Percentiles rank a stretch among this genome's conserved stretches.
Conservation (phyloP, 108 stramenopile genomes). For the Pseudonitzschia multistriata region DNA sequence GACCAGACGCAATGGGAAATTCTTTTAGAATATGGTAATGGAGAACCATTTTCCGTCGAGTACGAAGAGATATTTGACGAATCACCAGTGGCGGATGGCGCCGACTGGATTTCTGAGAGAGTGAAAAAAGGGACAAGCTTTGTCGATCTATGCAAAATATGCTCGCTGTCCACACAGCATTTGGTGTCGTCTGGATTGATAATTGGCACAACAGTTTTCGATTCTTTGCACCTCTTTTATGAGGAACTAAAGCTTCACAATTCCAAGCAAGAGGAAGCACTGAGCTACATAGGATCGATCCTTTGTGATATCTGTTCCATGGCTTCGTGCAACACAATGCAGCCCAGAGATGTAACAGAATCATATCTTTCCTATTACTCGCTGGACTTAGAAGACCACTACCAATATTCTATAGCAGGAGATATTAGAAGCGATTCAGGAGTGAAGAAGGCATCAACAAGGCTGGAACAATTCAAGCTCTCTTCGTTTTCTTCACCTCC, state of each 20-base stretch:
- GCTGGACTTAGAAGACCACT: slow-evolving; percentile 33
- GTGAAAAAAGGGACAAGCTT: neutral
- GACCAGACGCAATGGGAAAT: slow-evolving; percentile 23
- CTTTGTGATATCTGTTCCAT: slow-evolving; percentile 19
- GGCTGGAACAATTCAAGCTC: slow-evolving; percentile 1
- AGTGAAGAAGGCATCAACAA: neutral
- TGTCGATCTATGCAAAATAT: slow-evolving; percentile 15
- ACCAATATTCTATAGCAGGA: neutral
- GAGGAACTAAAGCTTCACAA: slow-evolving; percentile 66
- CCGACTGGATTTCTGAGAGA: neutral
- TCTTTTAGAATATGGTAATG: slow-evolving; percentile 28
- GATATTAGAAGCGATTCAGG: neutral
- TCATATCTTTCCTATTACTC: slow-evolving; percentile 43
- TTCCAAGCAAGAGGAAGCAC: slow-evolving; percentile 17
- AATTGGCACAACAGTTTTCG: slow-evolving; percentile 43
- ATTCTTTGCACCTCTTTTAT: slow-evolving; percentile 67
- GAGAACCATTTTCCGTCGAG: slow-evolving; percentile 14
- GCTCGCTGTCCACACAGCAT: slow-evolving; percentile 17
- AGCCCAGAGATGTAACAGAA: neutral
- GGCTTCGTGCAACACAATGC: neutral
- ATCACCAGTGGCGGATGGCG: neutral
- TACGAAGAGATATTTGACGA: slow-evolving; percentile 21
- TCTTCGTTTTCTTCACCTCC: slow-evolving; percentile 30
- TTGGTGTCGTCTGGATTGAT: neutral
- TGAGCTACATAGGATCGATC: slow-evolving; percentile 26